These are phyloP conservation scores for Fragaria vesca DNA, from an alignment of 306 rosid species.

Conservation along the genomic window DNA sequence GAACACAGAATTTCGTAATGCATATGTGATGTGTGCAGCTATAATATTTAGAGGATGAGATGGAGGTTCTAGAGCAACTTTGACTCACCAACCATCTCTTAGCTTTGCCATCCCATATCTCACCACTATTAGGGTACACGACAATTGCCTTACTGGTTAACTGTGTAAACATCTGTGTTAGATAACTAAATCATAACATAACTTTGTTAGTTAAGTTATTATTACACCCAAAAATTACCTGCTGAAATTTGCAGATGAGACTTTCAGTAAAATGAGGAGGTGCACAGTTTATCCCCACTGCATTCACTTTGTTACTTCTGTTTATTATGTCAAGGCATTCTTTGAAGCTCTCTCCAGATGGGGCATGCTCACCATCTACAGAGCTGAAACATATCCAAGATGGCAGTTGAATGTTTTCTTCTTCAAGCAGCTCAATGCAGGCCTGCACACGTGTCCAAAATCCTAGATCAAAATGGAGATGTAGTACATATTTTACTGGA, in stretches of 20 bases:
- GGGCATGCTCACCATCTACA: slow-evolving; percentile 81
- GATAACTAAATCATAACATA: not conserved
- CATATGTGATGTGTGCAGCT: not conserved
- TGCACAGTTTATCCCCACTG: slow-evolving; percentile 86
- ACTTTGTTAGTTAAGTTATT: not conserved
- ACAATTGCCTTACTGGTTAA: slow-evolving; percentile 69
- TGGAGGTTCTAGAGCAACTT: not conserved
- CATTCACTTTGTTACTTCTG: slow-evolving; percentile 55
- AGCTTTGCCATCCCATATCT: slow-evolving; percentile 82
- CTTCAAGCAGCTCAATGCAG: slow-evolving; percentile 77
- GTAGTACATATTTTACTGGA: not conserved
- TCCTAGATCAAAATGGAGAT: not conserved
- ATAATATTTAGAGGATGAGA: not conserved
- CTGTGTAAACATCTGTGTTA: slow-evolving; percentile 34
- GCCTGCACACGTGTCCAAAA: slow-evolving; percentile 43
- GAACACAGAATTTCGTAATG: slow-evolving; percentile 1
- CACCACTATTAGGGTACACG: slow-evolving; percentile 90
- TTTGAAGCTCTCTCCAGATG: slow-evolving; percentile 79
- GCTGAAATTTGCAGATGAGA: slow-evolving; percentile 61
- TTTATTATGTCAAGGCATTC: slow-evolving; percentile 65
- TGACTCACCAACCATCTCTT: slow-evolving; percentile 82
- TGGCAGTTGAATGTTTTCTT: slow-evolving; percentile 65
- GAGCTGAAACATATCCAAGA: slow-evolving; percentile 88
- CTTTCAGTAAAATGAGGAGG: slow-evolving; percentile 78
- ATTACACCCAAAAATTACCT: slow-evolving; percentile 34